Evolutionary conservation across 352 stramenopile species (phyloP).

Genomic region (Pythium myriotylum): DNA sequence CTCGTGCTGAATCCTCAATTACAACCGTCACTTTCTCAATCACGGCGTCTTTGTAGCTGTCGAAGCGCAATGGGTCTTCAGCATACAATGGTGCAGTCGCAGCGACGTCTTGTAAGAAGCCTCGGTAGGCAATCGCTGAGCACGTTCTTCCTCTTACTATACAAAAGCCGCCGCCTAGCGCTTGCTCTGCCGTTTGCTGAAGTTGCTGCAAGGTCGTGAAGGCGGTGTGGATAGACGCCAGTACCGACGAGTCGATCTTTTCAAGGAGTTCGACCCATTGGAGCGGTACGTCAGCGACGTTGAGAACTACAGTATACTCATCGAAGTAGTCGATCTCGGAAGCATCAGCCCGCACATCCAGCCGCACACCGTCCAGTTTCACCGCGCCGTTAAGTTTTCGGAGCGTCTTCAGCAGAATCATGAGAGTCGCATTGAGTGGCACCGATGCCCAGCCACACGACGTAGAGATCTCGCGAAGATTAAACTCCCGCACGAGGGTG

Average conservation of each 20-base stretch:
- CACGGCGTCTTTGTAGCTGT: constrained; percentile 25
- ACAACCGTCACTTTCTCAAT: constrained; percentile 44
- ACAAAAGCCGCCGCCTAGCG: constrained; percentile 34
- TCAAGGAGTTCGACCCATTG: constrained; percentile 72
- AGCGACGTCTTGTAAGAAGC: constrained; percentile 51
- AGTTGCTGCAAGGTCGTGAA: constrained; percentile 35
- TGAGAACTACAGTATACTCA: constrained; percentile 59
- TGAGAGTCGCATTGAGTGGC: constrained; percentile 59
- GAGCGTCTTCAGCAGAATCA: constrained; percentile 63
- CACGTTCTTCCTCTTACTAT: constrained; percentile 55
- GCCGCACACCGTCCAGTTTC: constrained; percentile 34
- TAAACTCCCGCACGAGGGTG: constrained; percentile 57
- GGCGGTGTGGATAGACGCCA: constrained; percentile 47
- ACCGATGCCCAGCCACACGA: constrained; percentile 65
- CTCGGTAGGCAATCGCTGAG: constrained; percentile 49
- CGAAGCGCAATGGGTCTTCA: constrained; percentile 14
- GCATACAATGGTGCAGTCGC: constrained; percentile 3
- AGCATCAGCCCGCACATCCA: constrained; percentile 37
- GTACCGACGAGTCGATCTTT: constrained; percentile 48
- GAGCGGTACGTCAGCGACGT: constrained; percentile 60
- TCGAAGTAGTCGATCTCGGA: constrained; percentile 62
- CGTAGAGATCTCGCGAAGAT: constrained; percentile 42
- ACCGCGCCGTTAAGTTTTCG: constrained; percentile 31
- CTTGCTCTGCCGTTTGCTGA: constrained; percentile 36
- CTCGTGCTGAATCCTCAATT: constrained; percentile 43